Evolutionary conservation across 352 stramenopile genomes (phyloP).

Genomic region (Pythium apleroticum): DNA sequence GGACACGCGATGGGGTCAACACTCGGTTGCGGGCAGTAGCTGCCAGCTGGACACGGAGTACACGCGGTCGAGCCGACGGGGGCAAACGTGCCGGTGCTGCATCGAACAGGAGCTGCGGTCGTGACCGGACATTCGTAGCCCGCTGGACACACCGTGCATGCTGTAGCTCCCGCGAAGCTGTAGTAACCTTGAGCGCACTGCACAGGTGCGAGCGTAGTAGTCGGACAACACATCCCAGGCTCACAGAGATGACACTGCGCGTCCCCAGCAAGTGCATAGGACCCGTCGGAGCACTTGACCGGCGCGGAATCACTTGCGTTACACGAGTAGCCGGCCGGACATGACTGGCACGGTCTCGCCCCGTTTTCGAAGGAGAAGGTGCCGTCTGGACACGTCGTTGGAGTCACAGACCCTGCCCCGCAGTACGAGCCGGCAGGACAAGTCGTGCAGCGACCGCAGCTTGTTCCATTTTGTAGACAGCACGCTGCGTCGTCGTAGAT

Average conservation of each 20-base stretch:
- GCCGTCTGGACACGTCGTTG: constrained; percentile 33
- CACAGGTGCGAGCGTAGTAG: constrained; percentile 5
- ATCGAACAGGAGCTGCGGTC: constrained; percentile 36
- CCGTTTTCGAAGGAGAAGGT: constrained; percentile 34
- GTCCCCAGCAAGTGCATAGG: constrained; percentile 46
- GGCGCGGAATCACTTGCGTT: constrained; percentile 4
- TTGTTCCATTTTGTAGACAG: background rate
- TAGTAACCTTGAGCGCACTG: constrained; percentile 22
- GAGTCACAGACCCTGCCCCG: constrained; percentile 27
- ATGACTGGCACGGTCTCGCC: constrained; percentile 35
- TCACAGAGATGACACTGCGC: constrained; percentile 40
- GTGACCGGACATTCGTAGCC: constrained; percentile 44
- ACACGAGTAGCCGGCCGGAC: constrained; percentile 42
- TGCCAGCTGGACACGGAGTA: constrained; percentile 39
- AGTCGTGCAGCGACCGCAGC: constrained; percentile 7
- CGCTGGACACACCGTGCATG: constrained; percentile 46
- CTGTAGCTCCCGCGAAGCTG: constrained; percentile 32
- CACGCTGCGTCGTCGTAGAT: constrained; percentile 43
- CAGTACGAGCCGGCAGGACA: constrained; percentile 62
- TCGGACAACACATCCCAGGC: constrained; percentile 33
- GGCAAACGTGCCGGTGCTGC: constrained; percentile 36
- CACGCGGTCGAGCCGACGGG: constrained; percentile 35
- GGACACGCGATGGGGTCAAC: constrained; percentile 40
- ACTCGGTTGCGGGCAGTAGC: constrained; percentile 45
- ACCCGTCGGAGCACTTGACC: constrained; percentile 30